Evolutionary conservation across 2,329 filamentous ascomycete species (phyloP), one percentile per base, ranked within the genome.

Genomic region (Trichophyton equinum): DNA sequence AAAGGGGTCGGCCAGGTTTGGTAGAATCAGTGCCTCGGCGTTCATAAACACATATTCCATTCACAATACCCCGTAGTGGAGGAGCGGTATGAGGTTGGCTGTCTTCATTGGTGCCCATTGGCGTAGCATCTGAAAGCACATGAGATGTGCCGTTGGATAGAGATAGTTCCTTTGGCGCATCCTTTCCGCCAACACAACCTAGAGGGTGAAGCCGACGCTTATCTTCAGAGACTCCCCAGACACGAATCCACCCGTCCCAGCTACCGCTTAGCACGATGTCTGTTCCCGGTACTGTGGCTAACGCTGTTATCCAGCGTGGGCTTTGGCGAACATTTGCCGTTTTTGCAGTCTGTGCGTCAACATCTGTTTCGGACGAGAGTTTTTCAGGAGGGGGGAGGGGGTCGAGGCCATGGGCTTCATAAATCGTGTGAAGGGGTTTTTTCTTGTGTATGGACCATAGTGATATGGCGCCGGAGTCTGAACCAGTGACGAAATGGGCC

Each of bases 391-490:
- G 77, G 58, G 91, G 76, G 1, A 86, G 78, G 2, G 85, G 83
- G 62, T 96, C 91, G 58, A 95, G 77, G 36, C 94, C 94, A 73
- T 99, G 94, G 3, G 92, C 91, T 33, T 89, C 79, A 1, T 86
- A 82, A 51, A 94, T 76, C 2, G 89, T 88, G 74, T 86, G 88
- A 8, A 99, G 79, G 0, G 94, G 87, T 75, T 97, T 97, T 81
- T 99, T 99, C 78, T 95, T 96, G 71, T 91, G 83, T 22, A 91
- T 80, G 63, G 85, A 90, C 92, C 92, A 97, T 11, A 97, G 81
- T 0, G 85, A 86, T 58, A 99, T 79, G 4, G 86, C 83, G 59
- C 94, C 94, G 67, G 94, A 96, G 75, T 99, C 92, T 62, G 88
- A 89, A 22, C 92, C 94, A 0, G 94, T 99, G 63, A 99, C 85